A percentile compares a stretch with the other conserved stretches of the same genome.
phyloP scores from a whole-genome alignment of 805 yeast genomes.

The Torulaspora quercuum region DNA sequence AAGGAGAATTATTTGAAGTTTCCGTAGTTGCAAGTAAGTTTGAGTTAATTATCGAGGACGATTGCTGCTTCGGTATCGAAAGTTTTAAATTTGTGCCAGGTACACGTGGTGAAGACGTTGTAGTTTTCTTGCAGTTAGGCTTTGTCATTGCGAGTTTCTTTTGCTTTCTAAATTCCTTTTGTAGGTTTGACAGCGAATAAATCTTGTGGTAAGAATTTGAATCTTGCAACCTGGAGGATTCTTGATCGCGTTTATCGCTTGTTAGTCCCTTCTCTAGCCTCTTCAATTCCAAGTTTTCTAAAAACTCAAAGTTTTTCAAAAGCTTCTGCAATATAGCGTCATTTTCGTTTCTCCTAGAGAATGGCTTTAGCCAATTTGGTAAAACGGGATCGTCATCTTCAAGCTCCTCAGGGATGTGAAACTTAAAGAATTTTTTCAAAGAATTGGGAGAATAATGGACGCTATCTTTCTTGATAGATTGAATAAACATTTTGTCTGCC shows the following conservation, averaged over 20 bases:
- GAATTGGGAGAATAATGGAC: slow-evolving; percentile 36
- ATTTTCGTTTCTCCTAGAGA: slow-evolving; percentile 18
- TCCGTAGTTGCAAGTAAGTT: slow-evolving; percentile 1
- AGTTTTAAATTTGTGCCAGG: slow-evolving; percentile 9
- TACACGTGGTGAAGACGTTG: slow-evolving; percentile 12
- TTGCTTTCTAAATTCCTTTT: slow-evolving; percentile 22
- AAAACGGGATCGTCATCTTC: slow-evolving; percentile 19
- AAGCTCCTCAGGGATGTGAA: slow-evolving; percentile 28
- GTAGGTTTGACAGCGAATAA: slow-evolving; percentile 26
- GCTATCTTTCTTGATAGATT: slow-evolving; percentile 34
- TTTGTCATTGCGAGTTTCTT: slow-evolving; percentile 7
- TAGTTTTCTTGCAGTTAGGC: slow-evolving; percentile 5
- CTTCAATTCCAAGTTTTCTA: slow-evolving; percentile 36
- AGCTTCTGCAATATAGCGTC: slow-evolving; percentile 29
- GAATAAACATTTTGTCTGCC: slow-evolving; percentile 26
- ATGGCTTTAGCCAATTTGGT: slow-evolving; percentile 36
- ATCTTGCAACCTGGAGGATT: slow-evolving; percentile 11
- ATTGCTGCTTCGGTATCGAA: slow-evolving; percentile 6
- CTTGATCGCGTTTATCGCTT: slow-evolving; percentile 3
- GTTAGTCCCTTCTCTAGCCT: slow-evolving; percentile 31
- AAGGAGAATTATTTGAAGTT: slow-evolving; percentile 2
- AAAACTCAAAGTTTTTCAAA: slow-evolving; percentile 34
- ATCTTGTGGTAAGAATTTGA: slow-evolving; percentile 25
- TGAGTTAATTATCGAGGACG: slow-evolving; percentile 1
- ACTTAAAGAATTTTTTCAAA: slow-evolving; percentile 29